A percentile compares a stretch with the other conserved stretches of the same genome.
Evolutionary conservation across 2,329 filamentous ascomycete genomes (phyloP).

Genomic region (Monilinia fructigena): DNA sequence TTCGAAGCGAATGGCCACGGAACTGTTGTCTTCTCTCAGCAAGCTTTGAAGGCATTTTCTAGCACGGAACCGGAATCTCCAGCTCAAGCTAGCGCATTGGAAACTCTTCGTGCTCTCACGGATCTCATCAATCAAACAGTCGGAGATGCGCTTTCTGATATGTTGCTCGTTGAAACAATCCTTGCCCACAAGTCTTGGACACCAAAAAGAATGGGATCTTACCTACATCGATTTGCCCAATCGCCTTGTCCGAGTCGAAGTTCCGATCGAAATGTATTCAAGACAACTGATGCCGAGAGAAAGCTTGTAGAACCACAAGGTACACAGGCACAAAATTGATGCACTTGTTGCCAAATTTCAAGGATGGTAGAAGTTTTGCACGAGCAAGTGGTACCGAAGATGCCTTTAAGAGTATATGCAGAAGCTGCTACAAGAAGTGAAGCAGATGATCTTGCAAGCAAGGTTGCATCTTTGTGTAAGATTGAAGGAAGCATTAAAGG

Average conservation of each 20-base stretch:
- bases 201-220: conserved; percentile 83
- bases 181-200: conserved; percentile 93
- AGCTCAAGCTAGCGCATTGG: conserved; percentile 84
- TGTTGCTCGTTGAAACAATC: conserved; percentile 93
- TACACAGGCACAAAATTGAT: conserved; percentile 84
- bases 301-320: conserved; percentile 77
- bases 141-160: conserved; percentile 91
- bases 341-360: conserved; percentile 87
- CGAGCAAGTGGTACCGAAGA: conserved; percentile 95
- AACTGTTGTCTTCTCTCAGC: conserved; percentile 88
- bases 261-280: conserved; percentile 86
- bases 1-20: conserved; percentile 99
- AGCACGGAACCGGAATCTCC: conserved; percentile 83
- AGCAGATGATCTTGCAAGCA: conserved; percentile 84
- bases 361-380: conserved; percentile 84
- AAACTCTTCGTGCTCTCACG: conserved; percentile 77
- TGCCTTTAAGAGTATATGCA: conserved; percentile 91
- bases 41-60: conserved; percentile 75
- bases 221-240: conserved; percentile 95
- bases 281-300: conserved; percentile 88
- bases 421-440: conserved; percentile 88
- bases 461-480: conserved; percentile 54
- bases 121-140: conserved; percentile 98
- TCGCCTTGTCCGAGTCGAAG: conserved; percentile 88
- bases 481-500: conserved; percentile 28